These are phyloP conservation scores for Neurospora sp. DNA, from an alignment of 495 filamentous ascomycete genomes.

Conservation along the genomic window DNA sequence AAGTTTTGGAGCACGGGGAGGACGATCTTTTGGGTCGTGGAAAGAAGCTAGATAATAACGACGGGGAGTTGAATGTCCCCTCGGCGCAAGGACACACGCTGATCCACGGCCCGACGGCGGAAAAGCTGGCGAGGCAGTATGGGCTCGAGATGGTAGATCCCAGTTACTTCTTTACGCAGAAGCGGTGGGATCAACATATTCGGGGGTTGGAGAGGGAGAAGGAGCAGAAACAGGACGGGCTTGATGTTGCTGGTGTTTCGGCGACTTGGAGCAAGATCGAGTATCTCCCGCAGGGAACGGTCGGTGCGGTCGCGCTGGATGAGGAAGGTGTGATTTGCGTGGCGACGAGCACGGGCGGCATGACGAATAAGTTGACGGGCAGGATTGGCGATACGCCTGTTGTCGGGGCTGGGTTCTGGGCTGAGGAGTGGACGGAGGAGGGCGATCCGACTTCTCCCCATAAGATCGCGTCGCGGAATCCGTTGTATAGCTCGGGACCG, in stretches of 20 bases:
- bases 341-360: conserved; percentile 78
- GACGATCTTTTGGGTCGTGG: conserved; percentile 24
- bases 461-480: neutral
- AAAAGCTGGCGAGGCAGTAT: conserved; percentile 54
- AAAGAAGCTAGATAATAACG: conserved; percentile 9
- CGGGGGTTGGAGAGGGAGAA: conserved; percentile 50
- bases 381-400: conserved; percentile 83
- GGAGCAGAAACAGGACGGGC: neutral
- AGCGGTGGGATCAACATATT: conserved; percentile 74
- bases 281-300: conserved; percentile 74
- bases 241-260: conserved; percentile 2
- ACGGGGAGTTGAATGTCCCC: conserved; percentile 27
- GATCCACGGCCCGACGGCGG: conserved; percentile 56
- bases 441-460: conserved; percentile 9
- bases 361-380: conserved; percentile 83
- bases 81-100: conserved; percentile 55
- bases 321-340: conserved; percentile 57
- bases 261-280: conserved; percentile 40
- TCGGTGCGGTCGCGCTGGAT: conserved; percentile 74
- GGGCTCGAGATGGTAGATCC: conserved; percentile 58
- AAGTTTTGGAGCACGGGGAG: conserved; percentile 57
- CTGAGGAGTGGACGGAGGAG: conserved; percentile 61
- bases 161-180: conserved; percentile 67
- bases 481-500: conserved; percentile 14
- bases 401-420: conserved; percentile 82